Base-by-base conservation (phyloP, 2,329 filamentous ascomycete genomes). In the Neoascochyta sp. region DNA sequence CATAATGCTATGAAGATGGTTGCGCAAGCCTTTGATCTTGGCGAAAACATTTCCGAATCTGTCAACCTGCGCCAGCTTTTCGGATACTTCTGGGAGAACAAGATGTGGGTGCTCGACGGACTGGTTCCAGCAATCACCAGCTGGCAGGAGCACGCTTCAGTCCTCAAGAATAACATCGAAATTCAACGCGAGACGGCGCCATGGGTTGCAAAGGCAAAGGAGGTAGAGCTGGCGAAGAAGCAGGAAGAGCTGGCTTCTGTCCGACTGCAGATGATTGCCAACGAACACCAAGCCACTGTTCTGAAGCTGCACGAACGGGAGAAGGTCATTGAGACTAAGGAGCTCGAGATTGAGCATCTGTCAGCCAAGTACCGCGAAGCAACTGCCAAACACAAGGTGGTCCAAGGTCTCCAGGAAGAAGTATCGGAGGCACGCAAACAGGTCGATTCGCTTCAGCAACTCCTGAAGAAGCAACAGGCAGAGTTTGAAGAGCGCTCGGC, bases 281-380 rank as follows among this genome's bases (percentile, higher is more conserved):
- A 89, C 30, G 83, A 90, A 45, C 76, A 92, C 45, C 79, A 81
- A 44, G 86, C 90, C 52, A 80, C 83, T 12, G 82, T 85, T 3
- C 57, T 65, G 11, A 59, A 68, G 34, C 58, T 75, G 21, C 85
- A 89, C 57, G 81, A 82, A 19, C 77, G 94, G 29, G 88, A 93
- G 60, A 90, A 93, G 36, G 76, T 86, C 14, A 77, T 82, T n/a
- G 83, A 60, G 16, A 62, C 57, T 1, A 60, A 60, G 27, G 49
- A 58, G 13, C 47, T 95, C 47, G 89, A 92, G 62, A 94, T 95
- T 47, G 90, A 95, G 63, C 86, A 92, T 22, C 78, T 96, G 20
- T 86, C 94, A 61, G 85, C 86, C 16, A 54, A 57, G 39, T 47
- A 50, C 25, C 44, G 48, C 9, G 54, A 62, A 29, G 51, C 49